Evolutionary conservation across 768 basidiomycete species (phyloP), one percentile per base, ranked within the genome.

Genomic region (Rhizopogon vinicolor): DNA sequence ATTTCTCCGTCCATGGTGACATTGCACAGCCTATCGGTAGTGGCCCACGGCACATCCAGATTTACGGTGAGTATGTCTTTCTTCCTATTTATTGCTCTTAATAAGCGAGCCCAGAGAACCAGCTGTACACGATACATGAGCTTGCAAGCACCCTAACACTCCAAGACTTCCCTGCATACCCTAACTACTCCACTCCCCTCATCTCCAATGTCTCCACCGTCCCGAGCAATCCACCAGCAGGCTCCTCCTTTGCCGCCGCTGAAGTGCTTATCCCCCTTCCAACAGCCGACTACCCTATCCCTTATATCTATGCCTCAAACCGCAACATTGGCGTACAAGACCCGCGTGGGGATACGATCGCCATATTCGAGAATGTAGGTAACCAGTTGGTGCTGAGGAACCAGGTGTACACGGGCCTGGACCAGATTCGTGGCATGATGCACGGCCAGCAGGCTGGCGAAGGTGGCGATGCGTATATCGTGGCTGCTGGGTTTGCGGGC

Each of bases 231-330:
- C 63, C 68, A 68, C 71, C 75, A 28, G 45, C 74, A 59, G 55
- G 68, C 58, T 60, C 77, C 35, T 53, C 62, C 57, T 85, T 78
- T 63, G 63, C 79, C 9, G 85, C 79, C 1, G 86, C 74, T 8
- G 87, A 88, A 61, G 79, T 89, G 60, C 76, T 87, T 44, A 79
- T 87, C 56, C 81, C 86, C 0, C 58, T 73, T 13, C 72, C 77
- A 1, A 76, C 76, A 1, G 25, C 53, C 3, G 61, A 63, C 19
- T 88, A 83, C 73, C 78, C 76, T 0, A 72, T 60, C 3, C 74
- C 79, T 0, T 83, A 80, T 60, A 78, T 88, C 60, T 89, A 88
- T 68, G 77, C 75, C 18, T 86, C 86, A 4, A 89, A 89, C 70
- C 77, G 87, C 41, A 86, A 88, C 67, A 74, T 72, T 0, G 82